phyloP scores from a whole-genome alignment of 805 yeast species.

The Wickerhamomyces alni region DNA sequence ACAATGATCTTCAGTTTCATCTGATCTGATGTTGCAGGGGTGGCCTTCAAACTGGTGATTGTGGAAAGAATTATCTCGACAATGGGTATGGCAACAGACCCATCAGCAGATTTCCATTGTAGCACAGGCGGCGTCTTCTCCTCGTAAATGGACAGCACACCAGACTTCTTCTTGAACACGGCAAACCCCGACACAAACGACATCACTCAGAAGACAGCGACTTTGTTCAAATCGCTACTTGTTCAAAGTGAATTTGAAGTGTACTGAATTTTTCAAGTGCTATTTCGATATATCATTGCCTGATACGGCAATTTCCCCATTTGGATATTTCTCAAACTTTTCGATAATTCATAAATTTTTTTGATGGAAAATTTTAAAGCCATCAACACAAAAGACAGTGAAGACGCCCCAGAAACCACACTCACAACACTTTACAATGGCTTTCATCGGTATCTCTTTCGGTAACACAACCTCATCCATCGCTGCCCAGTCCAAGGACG shows the following conservation, averaged over 20 bases:
- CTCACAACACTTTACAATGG: conserved; percentile 21
- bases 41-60: conserved; percentile 54
- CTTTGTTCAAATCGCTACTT: too few species aligned
- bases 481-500: conserved; percentile 80
- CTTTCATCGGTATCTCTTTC: conserved; percentile 87
- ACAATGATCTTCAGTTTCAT: conserved; percentile 59
- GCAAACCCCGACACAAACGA: conserved; percentile 47
- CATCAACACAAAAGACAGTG: too few species aligned
- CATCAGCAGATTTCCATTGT: conserved; percentile 55
- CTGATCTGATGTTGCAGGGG: conserved; percentile 60
- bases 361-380: too few species aligned
- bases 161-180: conserved; percentile 46
- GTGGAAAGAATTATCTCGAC: conserved; percentile 37
- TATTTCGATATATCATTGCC: neutral
- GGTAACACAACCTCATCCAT: conserved; percentile 96
- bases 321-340: too few species aligned
- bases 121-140: conserved; percentile 50
- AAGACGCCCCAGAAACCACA: too few species aligned
- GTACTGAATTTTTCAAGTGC: too few species aligned
- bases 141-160: conserved; percentile 50
- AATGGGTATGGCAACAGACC: conserved; percentile 29
- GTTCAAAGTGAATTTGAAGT: too few species aligned
- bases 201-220: too few species aligned
- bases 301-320: neutral
- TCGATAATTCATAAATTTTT: too few species aligned